Percentiles rank a stretch among this genome's conserved stretches.
These are phyloP conservation scores for Truncatella angustata DNA, from an alignment of 2,329 filamentous ascomycete genomes.

Conservation along the genomic window DNA sequence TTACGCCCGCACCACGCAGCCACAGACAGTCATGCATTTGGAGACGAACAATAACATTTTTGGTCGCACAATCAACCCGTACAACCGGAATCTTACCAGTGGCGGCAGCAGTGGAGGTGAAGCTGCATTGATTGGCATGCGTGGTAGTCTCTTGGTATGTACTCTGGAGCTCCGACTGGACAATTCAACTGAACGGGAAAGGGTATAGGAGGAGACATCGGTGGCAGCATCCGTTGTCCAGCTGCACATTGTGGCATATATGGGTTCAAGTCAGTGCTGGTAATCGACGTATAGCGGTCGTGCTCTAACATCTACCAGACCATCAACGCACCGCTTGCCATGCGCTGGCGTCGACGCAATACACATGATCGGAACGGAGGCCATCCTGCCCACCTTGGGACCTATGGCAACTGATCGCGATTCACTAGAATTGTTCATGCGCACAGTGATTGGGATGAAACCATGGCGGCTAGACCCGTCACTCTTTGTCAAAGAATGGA, in stretches of 20 bases:
- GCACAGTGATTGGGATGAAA: slow-evolving; percentile 26
- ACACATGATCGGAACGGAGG: slow-evolving; percentile 40
- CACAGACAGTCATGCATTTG: slow-evolving; percentile 47
- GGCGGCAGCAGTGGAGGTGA: slow-evolving; percentile 58
- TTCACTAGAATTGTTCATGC: slow-evolving; percentile 42
- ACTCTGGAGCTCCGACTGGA: neutral
- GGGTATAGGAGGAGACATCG: slow-evolving; percentile 54
- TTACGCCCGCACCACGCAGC: slow-evolving; percentile 51
- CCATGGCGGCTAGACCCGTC: slow-evolving; percentile 25
- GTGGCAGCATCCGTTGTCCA: slow-evolving; percentile 46
- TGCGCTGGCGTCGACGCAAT: slow-evolving; percentile 28
- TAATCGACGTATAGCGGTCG: slow-evolving; percentile 14
- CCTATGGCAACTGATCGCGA: slow-evolving; percentile 52
- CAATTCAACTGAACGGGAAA: neutral
- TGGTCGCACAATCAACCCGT: slow-evolving; percentile 47
- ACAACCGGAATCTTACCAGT: slow-evolving; percentile 46
- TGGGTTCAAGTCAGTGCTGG: slow-evolving; percentile 28
- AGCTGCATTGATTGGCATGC: slow-evolving; percentile 50
- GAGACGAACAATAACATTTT: slow-evolving; percentile 1
- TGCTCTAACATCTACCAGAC: neutral
- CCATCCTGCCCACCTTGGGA: slow-evolving; percentile 48
- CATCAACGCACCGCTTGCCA: neutral
- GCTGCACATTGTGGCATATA: slow-evolving; percentile 46
- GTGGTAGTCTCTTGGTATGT: slow-evolving; percentile 42
- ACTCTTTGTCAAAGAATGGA: slow-evolving; percentile 22